Conservation (phyloP, 2,329 filamentous ascomycete genomes). For the Penicillium frequentans region DNA sequence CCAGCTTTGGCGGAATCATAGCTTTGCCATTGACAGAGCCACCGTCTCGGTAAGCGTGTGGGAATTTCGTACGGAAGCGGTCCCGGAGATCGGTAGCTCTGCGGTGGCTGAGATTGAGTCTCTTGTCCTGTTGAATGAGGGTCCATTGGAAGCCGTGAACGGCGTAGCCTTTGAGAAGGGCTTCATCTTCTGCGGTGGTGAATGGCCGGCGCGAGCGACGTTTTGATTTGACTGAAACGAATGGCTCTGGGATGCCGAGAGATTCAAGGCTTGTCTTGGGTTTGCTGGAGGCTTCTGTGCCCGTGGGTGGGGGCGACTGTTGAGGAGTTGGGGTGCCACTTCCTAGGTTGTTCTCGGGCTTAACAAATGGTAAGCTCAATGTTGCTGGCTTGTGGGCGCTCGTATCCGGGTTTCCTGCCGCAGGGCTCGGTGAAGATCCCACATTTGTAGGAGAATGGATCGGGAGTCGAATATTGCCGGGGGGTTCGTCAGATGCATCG, state of each 20-base stretch:
- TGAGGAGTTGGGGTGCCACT: conserved; percentile 7
- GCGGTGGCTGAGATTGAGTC: conserved; percentile 52
- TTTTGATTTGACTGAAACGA: conserved; percentile 46
- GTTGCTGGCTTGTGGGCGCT: conserved; percentile 17
- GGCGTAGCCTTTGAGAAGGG: conserved; percentile 58
- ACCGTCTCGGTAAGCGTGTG: conserved; percentile 54
- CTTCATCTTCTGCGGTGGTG: conserved; percentile 57
- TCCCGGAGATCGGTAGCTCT: conserved; percentile 62
- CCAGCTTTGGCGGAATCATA: conserved; percentile 14
- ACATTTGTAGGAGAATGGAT: conserved; percentile 22
- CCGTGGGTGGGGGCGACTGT: conserved; percentile 22
- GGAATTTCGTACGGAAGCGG: conserved; percentile 61
- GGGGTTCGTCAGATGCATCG: conserved; percentile 21
- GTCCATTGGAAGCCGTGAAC: conserved; percentile 63
- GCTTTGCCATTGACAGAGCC: conserved; percentile 40
- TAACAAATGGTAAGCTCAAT: conserved; percentile 19
- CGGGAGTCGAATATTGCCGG: conserved; percentile 27
- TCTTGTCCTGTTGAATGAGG: conserved; percentile 56
- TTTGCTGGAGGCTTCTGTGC: conserved; percentile 27
- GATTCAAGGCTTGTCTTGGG: conserved; percentile 35
- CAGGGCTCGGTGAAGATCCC: conserved; percentile 13
- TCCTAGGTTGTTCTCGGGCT: conserved; percentile 14
- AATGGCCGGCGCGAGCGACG: conserved; percentile 58
- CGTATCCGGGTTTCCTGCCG: conserved; percentile 10
- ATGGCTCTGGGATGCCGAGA: conserved; percentile 52